These are phyloP conservation scores for Phytophthora fragariaefolia DNA, from an alignment of 352 stramenopile species.

Conservation along the genomic window DNA sequence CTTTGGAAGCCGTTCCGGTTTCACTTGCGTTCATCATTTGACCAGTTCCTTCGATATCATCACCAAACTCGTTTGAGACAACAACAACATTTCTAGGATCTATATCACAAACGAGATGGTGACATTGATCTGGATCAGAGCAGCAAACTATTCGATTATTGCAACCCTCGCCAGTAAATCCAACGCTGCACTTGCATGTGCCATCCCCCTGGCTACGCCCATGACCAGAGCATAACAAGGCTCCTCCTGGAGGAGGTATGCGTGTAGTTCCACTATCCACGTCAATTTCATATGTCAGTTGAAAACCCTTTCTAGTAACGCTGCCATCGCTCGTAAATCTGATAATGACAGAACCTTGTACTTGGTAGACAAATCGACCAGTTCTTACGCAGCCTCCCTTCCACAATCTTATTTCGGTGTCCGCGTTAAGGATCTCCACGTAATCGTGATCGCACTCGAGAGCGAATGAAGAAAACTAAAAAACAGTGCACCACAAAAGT, in stretches of 20 bases:
- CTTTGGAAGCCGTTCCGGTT: slow-evolving; percentile 57
- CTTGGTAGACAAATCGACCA: slow-evolving; percentile 51
- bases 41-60: slow-evolving; percentile 60
- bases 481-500: not conserved
- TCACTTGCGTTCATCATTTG: slow-evolving; percentile 64
- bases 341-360: slow-evolving; percentile 38
- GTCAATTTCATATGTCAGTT: slow-evolving; percentile 54
- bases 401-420: slow-evolving; percentile 48
- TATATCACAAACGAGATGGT: slow-evolving; percentile 46
- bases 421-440: slow-evolving; percentile 46
- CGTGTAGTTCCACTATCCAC: slow-evolving; percentile 10
- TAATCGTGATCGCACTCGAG: slow-evolving; percentile 76
- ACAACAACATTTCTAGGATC: slow-evolving; percentile 48
- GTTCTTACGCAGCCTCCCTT: slow-evolving; percentile 55
- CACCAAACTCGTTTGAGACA: slow-evolving; percentile 58
- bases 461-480: slow-evolving; percentile 49
- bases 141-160: slow-evolving; percentile 74
- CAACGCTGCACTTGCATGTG: slow-evolving; percentile 63
- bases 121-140: slow-evolving; percentile 40
- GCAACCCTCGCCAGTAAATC: slow-evolving; percentile 73
- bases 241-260: slow-evolving; percentile 45
- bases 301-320: slow-evolving; percentile 50
- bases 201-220: slow-evolving; percentile 42
- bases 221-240: slow-evolving; percentile 44
- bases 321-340: slow-evolving; percentile 51